A percentile compares a stretch with the other conserved stretches of the same genome.
Evolutionary conservation across 2,329 filamentous ascomycete genomes (phyloP).

Genomic region (Tolypocladium sp.): DNA sequence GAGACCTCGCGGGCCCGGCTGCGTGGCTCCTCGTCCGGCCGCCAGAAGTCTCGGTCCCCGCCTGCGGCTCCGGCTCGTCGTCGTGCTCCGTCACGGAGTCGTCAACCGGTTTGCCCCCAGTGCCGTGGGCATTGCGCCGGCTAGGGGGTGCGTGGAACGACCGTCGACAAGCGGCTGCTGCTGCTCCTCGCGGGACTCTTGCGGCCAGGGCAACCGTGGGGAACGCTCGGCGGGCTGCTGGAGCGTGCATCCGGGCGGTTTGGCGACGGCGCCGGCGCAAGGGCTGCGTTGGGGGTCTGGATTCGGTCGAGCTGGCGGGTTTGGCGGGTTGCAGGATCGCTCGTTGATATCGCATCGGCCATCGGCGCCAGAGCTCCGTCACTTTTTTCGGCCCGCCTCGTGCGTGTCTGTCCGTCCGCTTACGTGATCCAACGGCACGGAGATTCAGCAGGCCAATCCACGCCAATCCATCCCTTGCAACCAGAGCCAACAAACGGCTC

Average conservation of each 20-base stretch:
- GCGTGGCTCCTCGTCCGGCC: conserved; percentile 17
- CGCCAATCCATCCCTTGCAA: too few relatives aligned
- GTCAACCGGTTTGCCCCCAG: conserved; percentile 17
- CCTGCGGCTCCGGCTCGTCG: conserved; percentile 16
- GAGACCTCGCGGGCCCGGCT: conserved; percentile 17
- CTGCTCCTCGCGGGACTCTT: conserved; percentile 12
- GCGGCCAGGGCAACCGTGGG: conserved; percentile 13
- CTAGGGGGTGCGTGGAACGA: conserved; percentile 13
- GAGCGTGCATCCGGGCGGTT: conserved; percentile 20
- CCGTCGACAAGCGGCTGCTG: conserved; percentile 6
- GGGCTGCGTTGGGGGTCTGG: conserved; percentile 1
- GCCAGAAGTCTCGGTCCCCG: conserved; percentile 14
- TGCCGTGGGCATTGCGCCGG: conserved; percentile 7
- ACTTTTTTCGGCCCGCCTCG: background rate
- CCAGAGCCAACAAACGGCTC: too few relatives aligned
- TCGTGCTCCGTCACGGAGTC: conserved; percentile 16
- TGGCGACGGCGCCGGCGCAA: conserved; percentile 9
- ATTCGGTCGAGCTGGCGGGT: background rate
- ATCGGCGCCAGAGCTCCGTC: background rate
- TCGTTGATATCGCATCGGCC: background rate
- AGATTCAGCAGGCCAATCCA: background rate
- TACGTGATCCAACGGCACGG: background rate
- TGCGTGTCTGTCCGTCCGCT: background rate
- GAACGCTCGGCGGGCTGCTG: conserved; percentile 18
- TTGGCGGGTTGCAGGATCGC: background rate